Evolutionary conservation across 2,329 filamentous ascomycete genomes (phyloP).

Genomic region (Dryadomyces sulphureus): DNA sequence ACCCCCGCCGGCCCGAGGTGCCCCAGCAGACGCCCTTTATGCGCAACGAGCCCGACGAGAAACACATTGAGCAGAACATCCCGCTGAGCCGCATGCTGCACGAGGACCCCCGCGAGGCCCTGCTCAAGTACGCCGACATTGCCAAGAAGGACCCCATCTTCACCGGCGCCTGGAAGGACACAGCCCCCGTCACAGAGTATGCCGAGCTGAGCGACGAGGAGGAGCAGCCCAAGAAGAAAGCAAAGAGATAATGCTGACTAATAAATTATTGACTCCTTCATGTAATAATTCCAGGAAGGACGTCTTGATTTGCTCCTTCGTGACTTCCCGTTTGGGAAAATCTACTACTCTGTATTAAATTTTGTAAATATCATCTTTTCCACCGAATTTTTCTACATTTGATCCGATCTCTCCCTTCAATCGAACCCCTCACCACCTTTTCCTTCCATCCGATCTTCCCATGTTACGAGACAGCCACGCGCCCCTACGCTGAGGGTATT

Average conservation of each 20-base stretch:
- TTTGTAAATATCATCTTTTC: too few relatives aligned
- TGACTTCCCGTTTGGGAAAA: too few relatives aligned
- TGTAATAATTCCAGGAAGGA: too few relatives aligned
- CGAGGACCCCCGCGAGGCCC: conserved; percentile 85
- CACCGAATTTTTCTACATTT: too few relatives aligned
- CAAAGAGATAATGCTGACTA: conserved; percentile 26
- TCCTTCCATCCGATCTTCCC: too few relatives aligned
- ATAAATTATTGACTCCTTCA: background rate
- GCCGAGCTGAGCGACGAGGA: conserved; percentile 82
- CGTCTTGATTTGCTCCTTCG: too few relatives aligned
- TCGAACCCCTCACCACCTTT: too few relatives aligned
- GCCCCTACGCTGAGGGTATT: too few relatives aligned
- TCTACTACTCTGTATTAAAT: too few relatives aligned
- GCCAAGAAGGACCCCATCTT: conserved; percentile 89
- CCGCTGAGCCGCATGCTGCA: conserved; percentile 86
- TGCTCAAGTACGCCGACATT: conserved; percentile 89
- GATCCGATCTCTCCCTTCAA: too few relatives aligned
- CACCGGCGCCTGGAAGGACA: conserved; percentile 83
- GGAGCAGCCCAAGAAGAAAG: conserved; percentile 55
- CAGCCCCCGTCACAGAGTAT: conserved; percentile 85
- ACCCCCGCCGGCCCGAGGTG: conserved; percentile 74
- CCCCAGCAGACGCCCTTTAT: conserved; percentile 79
- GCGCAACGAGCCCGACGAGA: conserved; percentile 78
- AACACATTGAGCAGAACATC: conserved; percentile 77
- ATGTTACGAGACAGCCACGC: too few relatives aligned